These are phyloP conservation scores for Xylariaceae sp. DNA, from an alignment of 2,329 filamentous ascomycete species.

Conservation along the genomic window DNA sequence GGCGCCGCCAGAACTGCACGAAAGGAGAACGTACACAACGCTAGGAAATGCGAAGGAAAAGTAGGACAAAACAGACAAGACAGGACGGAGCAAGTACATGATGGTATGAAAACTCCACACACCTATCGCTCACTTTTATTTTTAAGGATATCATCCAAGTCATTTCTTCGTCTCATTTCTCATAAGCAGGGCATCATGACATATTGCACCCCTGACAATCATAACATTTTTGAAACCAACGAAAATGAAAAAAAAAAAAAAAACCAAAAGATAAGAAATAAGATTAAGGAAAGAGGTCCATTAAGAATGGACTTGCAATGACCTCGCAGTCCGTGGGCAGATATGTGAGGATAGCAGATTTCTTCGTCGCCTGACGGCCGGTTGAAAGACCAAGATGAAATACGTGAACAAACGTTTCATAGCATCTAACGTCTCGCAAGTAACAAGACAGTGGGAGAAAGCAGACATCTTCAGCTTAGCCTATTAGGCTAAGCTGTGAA, in stretches of 20 bases:
- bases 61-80: constrained; percentile 19
- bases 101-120: constrained; percentile 13
- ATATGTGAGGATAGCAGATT: constrained; percentile 23
- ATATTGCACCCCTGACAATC: constrained; percentile 9
- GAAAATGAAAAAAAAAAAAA: too few species aligned
- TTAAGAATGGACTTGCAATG: constrained; percentile 2
- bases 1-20: constrained; percentile 31
- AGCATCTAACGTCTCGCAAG: background rate
- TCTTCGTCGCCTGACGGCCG: constrained; percentile 2
- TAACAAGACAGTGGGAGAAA: background rate
- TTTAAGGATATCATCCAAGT: constrained; percentile 20
- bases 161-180: constrained; percentile 24
- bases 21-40: constrained; percentile 30
- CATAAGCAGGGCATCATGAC: constrained; percentile 29
- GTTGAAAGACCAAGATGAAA: background rate
- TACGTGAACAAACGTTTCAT: background rate
- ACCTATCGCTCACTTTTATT: constrained; percentile 7
- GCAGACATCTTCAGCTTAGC: background rate
- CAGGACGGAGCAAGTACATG: background rate
- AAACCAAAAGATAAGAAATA: constrained; percentile 14
- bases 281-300: constrained; percentile 13
- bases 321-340: constrained; percentile 9
- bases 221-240: background rate
- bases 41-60: constrained; percentile 20
- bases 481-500: background rate